These are phyloP conservation scores for Colletotrichum karsti DNA, from an alignment of 2,329 filamentous ascomycete genomes.

Conservation along the genomic window DNA sequence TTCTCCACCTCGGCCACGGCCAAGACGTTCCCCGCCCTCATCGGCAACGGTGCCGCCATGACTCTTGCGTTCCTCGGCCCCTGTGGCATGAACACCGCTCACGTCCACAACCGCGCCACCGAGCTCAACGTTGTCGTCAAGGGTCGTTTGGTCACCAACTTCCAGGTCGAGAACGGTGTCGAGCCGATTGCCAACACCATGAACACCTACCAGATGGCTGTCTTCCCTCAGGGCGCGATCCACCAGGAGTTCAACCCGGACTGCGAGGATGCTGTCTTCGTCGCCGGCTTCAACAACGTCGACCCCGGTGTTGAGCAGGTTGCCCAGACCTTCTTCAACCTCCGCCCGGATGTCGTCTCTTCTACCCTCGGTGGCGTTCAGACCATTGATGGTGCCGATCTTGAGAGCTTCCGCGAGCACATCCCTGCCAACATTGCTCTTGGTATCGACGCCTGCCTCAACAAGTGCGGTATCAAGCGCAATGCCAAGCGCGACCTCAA, in stretches of 20 bases:
- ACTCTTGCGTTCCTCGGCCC: conserved; percentile 57
- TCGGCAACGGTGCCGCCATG: conserved; percentile 55
- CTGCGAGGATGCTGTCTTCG: conserved; percentile 56
- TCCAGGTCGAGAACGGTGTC: conserved; percentile 52
- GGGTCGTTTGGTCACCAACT: conserved; percentile 53
- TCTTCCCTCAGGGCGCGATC: conserved; percentile 58
- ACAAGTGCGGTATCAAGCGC: conserved; percentile 53
- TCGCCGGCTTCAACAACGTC: conserved; percentile 54
- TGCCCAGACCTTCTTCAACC: conserved; percentile 55
- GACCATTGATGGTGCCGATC: conserved; percentile 49
- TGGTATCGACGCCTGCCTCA: conserved; percentile 59
- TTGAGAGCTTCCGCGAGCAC: conserved; percentile 45
- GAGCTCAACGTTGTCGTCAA: conserved; percentile 56
- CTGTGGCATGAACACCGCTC: conserved; percentile 60
- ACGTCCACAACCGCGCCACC: conserved; percentile 56
- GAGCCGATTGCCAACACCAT: conserved; percentile 44
- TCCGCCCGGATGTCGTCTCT: conserved; percentile 48
- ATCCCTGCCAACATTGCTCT: conserved; percentile 59
- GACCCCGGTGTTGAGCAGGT: conserved; percentile 56
- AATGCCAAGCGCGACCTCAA: conserved; percentile 40
- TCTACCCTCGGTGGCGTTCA: conserved; percentile 47
- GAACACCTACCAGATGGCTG: conserved; percentile 50
- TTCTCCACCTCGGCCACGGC: conserved; percentile 48
- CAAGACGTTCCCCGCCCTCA: conserved; percentile 59
- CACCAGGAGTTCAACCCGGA: conserved; percentile 62